phyloP scores from a whole-genome alignment of 257 asterid genomes.

The Petunia secreta region DNA sequence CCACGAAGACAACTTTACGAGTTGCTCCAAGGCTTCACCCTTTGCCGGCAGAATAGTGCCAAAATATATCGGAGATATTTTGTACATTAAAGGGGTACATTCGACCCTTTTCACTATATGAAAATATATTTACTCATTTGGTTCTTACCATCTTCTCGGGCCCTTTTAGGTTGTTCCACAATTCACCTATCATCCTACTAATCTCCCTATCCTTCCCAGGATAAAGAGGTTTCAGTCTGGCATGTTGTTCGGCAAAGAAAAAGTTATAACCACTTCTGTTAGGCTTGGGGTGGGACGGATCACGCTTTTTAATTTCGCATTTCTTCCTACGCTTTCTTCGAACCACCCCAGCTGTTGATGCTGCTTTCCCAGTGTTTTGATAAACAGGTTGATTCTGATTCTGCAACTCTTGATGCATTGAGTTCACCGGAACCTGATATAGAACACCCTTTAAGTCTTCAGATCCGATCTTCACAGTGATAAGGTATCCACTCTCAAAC shows the following conservation, averaged over 20 bases:
- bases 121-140: not conserved
- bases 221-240: slow-evolving; percentile 66
- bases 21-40: too few species aligned
- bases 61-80: slow-evolving; percentile 8
- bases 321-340: slow-evolving; percentile 80
- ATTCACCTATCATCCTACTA: slow-evolving; percentile 80
- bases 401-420: slow-evolving; percentile 32
- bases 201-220: slow-evolving; percentile 79
- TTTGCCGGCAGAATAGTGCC: not conserved
- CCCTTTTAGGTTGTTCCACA: slow-evolving; percentile 79
- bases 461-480: slow-evolving; percentile 69
- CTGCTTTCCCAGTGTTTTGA: slow-evolving; percentile 22
- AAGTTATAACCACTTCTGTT: slow-evolving; percentile 90
- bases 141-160: slow-evolving; percentile 65
- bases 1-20: too few species aligned
- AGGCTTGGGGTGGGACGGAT: slow-evolving; percentile 91
- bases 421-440: slow-evolving; percentile 50
- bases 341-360: slow-evolving; percentile 37
- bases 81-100: not conserved
- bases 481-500: slow-evolving; percentile 84
- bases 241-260: slow-evolving; percentile 89
- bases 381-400: slow-evolving; percentile 32
- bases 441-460: slow-evolving; percentile 83
- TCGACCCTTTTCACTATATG: not conserved
- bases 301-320: slow-evolving; percentile 65